Conservation (phyloP, 2,329 filamentous ascomycete genomes). For the Colletotrichum cuscutae region DNA sequence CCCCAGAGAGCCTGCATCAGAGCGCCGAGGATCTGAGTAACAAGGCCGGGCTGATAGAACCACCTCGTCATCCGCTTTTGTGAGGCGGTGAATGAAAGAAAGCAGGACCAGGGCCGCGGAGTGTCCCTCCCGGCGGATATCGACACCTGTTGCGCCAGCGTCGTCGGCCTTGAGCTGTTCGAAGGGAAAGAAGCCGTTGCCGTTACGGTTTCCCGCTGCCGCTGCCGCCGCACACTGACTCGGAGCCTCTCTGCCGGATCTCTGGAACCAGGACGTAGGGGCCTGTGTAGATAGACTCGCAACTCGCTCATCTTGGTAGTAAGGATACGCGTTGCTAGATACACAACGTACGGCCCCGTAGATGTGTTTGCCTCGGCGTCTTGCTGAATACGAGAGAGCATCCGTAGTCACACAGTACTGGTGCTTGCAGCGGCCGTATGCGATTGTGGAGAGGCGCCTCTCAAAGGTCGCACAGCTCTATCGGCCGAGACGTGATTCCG, state of each 20-base stretch:
- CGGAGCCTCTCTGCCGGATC: constrained; percentile 3
- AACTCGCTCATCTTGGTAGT: background rate
- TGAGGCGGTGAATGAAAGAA: constrained; percentile 31
- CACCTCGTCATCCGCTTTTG: constrained; percentile 13
- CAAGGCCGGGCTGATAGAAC: constrained; percentile 15
- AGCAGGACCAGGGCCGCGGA: constrained; percentile 15
- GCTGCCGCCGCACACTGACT: constrained; percentile 8
- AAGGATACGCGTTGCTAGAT: background rate
- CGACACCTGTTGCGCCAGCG: constrained; percentile 14
- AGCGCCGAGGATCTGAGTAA: constrained; percentile 32
- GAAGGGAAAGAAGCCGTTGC: background rate
- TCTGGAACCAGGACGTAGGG: background rate
- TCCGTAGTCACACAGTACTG: background rate
- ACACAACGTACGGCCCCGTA: background rate
- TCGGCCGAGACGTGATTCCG: constrained; percentile 33
- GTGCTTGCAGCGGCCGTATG: constrained; percentile 29
- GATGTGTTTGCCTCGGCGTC: background rate
- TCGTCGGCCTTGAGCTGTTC: background rate
- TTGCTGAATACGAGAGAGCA: constrained; percentile 6
- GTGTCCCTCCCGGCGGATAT: constrained; percentile 15
- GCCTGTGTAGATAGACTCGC: background rate
- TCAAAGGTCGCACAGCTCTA: constrained; percentile 29
- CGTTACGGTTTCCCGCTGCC: background rate
- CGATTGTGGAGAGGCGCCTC: constrained; percentile 14
- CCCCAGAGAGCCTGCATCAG: constrained; percentile 26